phyloP scores from a whole-genome alignment of 2,329 filamentous ascomycete genomes.

The Didymosphaeria variabile region DNA sequence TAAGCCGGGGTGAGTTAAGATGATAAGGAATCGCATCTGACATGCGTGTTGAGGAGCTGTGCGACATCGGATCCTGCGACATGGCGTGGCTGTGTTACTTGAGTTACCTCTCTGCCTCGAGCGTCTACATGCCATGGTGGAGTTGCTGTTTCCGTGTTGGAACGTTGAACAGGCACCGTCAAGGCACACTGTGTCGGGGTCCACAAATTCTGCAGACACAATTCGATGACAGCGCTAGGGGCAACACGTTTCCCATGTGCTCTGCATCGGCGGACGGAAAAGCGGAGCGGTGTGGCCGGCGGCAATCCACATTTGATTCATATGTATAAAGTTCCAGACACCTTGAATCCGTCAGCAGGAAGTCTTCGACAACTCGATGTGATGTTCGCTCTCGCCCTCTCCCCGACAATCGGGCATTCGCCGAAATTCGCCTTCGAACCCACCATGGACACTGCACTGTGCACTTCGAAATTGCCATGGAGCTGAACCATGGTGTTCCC shows the following conservation, averaged over 20 bases:
- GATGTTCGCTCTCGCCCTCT: background rate
- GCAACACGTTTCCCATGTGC: background rate
- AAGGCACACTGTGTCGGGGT: background rate
- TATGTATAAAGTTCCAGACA: slow-evolving; percentile 7
- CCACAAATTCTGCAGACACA: slow-evolving; percentile 3
- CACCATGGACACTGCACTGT: background rate
- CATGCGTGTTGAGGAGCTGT: background rate
- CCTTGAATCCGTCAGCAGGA: slow-evolving; percentile 9
- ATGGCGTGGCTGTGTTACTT: too few relatives aligned
- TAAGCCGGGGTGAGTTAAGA: slow-evolving; percentile 2
- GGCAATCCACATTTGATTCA: slow-evolving; percentile 1
- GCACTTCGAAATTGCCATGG: background rate
- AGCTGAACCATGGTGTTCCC: background rate
- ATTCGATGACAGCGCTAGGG: background rate
- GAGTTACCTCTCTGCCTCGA: background rate
- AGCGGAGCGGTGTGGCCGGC: background rate
- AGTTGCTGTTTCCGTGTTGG: background rate
- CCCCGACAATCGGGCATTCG: background rate
- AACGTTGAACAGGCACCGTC: background rate
- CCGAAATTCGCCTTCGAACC: background rate
- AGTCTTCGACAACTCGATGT: background rate
- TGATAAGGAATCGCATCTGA: background rate
- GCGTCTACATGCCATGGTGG: background rate
- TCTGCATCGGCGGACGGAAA: slow-evolving; percentile 9
- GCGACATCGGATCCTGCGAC: background rate